These are phyloP conservation scores for Sonneratia alba DNA, from an alignment of 345 rosid species.

Conservation along the genomic window DNA sequence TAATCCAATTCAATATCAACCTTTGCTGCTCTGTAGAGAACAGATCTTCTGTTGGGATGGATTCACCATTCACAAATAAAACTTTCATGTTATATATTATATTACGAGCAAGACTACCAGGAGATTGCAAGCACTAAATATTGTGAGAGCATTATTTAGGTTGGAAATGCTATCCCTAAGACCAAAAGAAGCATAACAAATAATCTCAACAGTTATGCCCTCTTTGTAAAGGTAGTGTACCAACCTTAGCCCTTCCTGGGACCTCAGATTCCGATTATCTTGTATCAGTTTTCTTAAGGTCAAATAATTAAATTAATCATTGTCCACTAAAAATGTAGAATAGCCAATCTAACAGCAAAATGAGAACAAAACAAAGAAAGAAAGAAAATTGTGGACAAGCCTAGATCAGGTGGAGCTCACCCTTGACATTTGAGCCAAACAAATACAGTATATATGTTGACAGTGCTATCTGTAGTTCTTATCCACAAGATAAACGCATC, in stretches of 20 bases:
- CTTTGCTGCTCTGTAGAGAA: not conserved
- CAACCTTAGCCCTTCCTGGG: not conserved
- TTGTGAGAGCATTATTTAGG: not conserved
- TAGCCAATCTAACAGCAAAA: not conserved
- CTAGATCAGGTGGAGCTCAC: not conserved
- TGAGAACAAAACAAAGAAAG: not conserved
- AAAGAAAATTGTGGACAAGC: too few species aligned
- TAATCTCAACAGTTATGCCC: not conserved
- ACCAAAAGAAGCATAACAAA: not conserved
- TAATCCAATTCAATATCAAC: not conserved
- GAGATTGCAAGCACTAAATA: not conserved
- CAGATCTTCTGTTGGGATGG: not conserved
- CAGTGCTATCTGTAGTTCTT: not conserved
- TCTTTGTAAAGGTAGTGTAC: not conserved
- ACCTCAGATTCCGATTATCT: not conserved
- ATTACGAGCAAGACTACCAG: not conserved
- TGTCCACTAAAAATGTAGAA: not conserved
- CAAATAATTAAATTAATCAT: not conserved
- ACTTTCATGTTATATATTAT: not conserved
- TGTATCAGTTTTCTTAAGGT: not conserved
- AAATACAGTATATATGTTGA: not conserved
- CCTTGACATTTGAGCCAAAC: not conserved
- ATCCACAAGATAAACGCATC: not conserved
- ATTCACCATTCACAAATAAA: not conserved
- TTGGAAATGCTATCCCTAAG: not conserved